Evolutionary conservation across 1,284 basidiomycete genomes (phyloP), one percentile per base, ranked within the genome.

Genomic region (Ustilago hordei): DNA sequence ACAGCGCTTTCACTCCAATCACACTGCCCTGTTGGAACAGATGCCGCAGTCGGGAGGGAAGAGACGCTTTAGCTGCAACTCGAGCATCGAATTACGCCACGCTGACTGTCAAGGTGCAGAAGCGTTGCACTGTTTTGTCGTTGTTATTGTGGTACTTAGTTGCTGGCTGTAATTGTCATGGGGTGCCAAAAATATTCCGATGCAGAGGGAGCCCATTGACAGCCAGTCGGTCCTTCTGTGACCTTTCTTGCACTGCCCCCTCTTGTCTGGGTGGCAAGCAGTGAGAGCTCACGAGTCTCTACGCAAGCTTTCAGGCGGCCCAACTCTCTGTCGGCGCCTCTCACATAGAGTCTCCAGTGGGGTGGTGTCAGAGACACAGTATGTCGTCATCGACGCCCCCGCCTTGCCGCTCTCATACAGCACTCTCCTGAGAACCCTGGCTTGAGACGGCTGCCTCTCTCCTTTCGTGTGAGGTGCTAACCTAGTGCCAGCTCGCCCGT

Each of bases 121-220:
- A 36, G 28, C 28, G 54, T 41, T 23, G 38, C 54, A 23, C 36
- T 54, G 52, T n/a, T 13, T 35, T 8, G 43, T 47, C 12, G 23
- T 9, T 41, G 38, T 12, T 28, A 38, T 17, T 55, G 53, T 55
- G 19, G 31, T n/a, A 17, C n/a, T 15, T 35, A 8, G 9, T 17
- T 7, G 19, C 50, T 6, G 50, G 23, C 23, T 47, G 4, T 19
- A 19, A 32, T 52, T 52, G 15, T 52, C 13, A 7, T 19, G 39
- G 31, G 34, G 32, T 12, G 34, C 47, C 47, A 54, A 34, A 43
- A 61, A 61, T 32, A 54, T 53, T 62, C 60, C 60, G 60, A 55
- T 62, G 52, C 60, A 34, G 53, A 38, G 41, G 23, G 12, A 38
- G 58, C 38, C 58, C 23, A 52, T 45, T 52, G 58, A 52, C 58